These are phyloP conservation scores for Phalaenopsis equestris DNA, from an alignment of 106 monocot genomes.

Conservation along the genomic window DNA sequence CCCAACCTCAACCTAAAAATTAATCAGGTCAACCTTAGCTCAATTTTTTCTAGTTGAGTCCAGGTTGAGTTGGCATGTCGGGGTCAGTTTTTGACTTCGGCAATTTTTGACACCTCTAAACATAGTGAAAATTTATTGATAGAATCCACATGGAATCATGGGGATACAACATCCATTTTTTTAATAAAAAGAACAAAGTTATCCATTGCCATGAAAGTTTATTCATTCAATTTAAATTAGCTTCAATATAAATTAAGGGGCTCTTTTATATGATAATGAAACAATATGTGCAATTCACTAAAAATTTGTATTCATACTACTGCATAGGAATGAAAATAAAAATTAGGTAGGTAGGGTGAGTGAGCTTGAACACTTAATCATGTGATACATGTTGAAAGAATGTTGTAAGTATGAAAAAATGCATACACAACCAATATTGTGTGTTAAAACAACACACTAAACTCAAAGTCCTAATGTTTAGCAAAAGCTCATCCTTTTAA, in stretches of 20 bases:
- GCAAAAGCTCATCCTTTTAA: neutral
- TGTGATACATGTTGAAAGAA: neutral
- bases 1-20: too few species aligned
- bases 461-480: neutral
- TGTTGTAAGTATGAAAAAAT: neutral
- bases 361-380: neutral
- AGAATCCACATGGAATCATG: neutral
- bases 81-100: too few species aligned
- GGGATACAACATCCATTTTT: neutral
- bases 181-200: neutral
- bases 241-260: neutral
- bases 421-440: neutral
- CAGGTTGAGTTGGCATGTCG: too few species aligned
- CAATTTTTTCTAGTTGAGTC: too few species aligned
- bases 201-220: neutral
- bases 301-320: neutral
- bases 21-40: too few species aligned
- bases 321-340: neutral
- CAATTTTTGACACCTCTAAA: too few species aligned
- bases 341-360: neutral
- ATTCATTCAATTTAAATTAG: neutral
- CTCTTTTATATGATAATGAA: neutral
- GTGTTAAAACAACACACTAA: neutral
- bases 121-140: neutral
- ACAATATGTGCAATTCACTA: neutral